Percentiles rank a stretch among this genome's conserved stretches.
phyloP scores from a whole-genome alignment of 2,329 filamentous ascomycete species.

The Neurospora crassa region DNA sequence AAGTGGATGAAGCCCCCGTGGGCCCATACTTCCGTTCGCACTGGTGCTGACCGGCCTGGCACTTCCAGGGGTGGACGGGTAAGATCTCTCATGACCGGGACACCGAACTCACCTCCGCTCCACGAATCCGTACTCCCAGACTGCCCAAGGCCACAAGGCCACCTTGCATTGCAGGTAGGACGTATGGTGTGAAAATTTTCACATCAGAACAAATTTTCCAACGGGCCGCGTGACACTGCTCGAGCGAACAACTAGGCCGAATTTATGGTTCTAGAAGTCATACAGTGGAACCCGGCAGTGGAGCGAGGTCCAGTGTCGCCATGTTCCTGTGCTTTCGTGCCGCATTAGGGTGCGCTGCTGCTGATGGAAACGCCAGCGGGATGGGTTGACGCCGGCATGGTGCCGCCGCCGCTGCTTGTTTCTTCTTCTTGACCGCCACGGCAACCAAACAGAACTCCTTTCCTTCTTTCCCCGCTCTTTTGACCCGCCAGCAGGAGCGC shows the following conservation, averaged over 20 bases:
- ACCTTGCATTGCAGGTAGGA: neutral
- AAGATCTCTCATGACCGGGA: neutral
- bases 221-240: neutral
- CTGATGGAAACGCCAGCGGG: neutral
- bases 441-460: neutral
- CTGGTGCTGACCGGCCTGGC: neutral
- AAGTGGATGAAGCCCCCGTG: neutral
- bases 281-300: neutral
- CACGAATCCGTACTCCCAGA: neutral
- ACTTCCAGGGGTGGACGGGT: neutral
- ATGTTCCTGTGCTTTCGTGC: neutral
- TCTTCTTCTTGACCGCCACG: neutral
- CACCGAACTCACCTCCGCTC: neutral
- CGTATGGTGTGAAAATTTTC: neutral
- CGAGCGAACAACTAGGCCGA: neutral
- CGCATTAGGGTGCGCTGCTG: neutral
- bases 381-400: neutral
- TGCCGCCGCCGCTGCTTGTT: neutral
- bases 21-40: neutral
- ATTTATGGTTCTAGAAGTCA: neutral
- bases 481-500: neutral
- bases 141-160: neutral
- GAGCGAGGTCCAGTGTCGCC: neutral
- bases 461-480: neutral
- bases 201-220: neutral